Conservation (phyloP, 2,329 filamentous ascomycete species). For the Beauveria asiatica region DNA sequence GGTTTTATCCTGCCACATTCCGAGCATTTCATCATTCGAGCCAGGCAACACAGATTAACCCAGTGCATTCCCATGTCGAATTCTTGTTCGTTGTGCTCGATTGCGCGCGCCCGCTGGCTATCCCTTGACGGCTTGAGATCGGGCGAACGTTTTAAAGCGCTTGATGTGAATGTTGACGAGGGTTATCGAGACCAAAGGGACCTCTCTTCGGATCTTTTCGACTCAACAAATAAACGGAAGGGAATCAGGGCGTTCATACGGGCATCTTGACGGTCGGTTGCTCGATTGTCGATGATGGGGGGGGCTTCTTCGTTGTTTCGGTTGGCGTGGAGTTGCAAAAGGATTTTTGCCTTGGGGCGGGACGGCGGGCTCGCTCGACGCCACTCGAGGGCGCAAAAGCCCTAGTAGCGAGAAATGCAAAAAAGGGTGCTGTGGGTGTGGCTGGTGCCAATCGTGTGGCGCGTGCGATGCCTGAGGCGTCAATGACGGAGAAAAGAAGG, state of each 20-base stretch:
- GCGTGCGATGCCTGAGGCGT: constrained; percentile 15
- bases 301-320: background rate
- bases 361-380: constrained; percentile 15
- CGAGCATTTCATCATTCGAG: background rate
- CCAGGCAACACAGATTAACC: background rate
- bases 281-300: constrained; percentile 24
- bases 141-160: background rate
- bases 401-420: constrained; percentile 21
- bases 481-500: background rate
- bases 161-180: background rate
- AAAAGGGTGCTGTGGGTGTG: constrained; percentile 7
- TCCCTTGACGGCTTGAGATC: background rate
- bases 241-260: constrained; percentile 23
- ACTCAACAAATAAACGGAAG: background rate
- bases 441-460: constrained; percentile 11
- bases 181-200: background rate
- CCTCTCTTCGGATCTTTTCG: background rate
- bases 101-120: background rate
- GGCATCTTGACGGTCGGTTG: constrained; percentile 33
- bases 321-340: constrained; percentile 24
- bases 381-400: constrained; percentile 27
- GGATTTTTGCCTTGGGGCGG: constrained; percentile 21
- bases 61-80: background rate
- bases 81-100: background rate
- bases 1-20: background rate